These are phyloP conservation scores for Pestalotiopsis sp. DNA, from an alignment of 2,329 filamentous ascomycete genomes.

Conservation along the genomic window DNA sequence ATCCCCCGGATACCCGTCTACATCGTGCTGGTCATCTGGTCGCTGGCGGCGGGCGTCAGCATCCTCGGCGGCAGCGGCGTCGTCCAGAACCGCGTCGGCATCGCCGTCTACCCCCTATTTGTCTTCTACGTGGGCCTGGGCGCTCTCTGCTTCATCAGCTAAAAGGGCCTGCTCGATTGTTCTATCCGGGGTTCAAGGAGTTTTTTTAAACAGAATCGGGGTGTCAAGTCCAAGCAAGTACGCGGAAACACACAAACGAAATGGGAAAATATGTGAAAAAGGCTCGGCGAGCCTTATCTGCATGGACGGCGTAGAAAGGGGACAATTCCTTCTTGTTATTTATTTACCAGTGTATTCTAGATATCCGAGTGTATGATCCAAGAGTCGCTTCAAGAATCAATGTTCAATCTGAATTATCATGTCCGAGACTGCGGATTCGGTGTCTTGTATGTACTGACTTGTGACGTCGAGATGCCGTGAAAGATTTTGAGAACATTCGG, in stretches of 20 bases:
- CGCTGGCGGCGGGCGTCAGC: conserved; percentile 90
- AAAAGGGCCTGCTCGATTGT: conserved; percentile 24
- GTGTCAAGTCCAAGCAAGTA: background rate
- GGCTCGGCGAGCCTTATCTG: background rate
- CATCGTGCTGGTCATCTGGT: conserved; percentile 86
- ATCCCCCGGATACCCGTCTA: conserved; percentile 91
- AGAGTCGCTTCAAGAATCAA: background rate
- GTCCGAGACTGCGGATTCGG: background rate
- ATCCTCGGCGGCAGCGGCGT: conserved; percentile 95
- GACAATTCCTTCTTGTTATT: conserved; percentile 1
- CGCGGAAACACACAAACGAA: too few relatives aligned
- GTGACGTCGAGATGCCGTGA: background rate
- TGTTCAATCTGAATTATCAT: background rate
- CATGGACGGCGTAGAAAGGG: conserved; percentile 7
- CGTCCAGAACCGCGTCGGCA: conserved; percentile 88
- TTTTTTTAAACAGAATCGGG: background rate
- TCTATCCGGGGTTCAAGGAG: background rate
- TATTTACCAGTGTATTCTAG: conserved; percentile 13
- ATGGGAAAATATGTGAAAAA: too few relatives aligned
- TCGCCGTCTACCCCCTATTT: conserved; percentile 93
- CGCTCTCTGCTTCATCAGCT: conserved; percentile 97
- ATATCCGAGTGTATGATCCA: conserved; percentile 5
- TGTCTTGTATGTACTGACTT: background rate
- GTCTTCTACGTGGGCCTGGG: conserved; percentile 94
- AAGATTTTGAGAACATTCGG: background rate